Percentiles rank a stretch among this genome's conserved stretches.
These are phyloP conservation scores for Penicillium malachiteum DNA, from an alignment of 495 filamentous ascomycete species.

Conservation along the genomic window DNA sequence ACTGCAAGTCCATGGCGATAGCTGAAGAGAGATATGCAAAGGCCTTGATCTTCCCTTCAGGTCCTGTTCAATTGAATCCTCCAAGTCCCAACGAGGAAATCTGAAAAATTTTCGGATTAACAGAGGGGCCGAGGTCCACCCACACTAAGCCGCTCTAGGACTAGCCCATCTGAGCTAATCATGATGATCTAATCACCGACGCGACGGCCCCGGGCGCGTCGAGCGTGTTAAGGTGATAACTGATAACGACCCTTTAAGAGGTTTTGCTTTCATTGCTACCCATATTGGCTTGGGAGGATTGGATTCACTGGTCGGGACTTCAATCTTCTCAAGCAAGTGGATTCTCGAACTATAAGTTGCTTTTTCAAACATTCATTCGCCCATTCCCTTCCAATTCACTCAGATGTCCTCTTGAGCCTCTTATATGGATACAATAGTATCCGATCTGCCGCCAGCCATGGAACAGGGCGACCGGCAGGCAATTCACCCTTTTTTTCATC, in stretches of 20 bases:
- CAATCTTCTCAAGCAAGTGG: too few relatives aligned
- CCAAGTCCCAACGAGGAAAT: slow-evolving; percentile 32
- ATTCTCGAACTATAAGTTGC: background rate
- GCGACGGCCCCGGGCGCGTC: slow-evolving; percentile 22
- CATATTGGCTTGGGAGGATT: too few relatives aligned
- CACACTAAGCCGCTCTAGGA: slow-evolving; percentile 7
- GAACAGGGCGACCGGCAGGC: slow-evolving; percentile 39
- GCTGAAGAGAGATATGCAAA: slow-evolving; percentile 8
- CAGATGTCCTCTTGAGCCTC: background rate
- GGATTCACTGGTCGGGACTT: too few relatives aligned
- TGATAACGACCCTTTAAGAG: slow-evolving; percentile 6
- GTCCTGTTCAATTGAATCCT: slow-evolving; percentile 18
- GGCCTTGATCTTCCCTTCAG: slow-evolving; percentile 19
- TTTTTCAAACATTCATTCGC: slow-evolving; percentile 2
- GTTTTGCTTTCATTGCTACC: background rate
- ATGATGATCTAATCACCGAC: slow-evolving; percentile 24
- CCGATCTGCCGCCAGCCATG: slow-evolving; percentile 38
- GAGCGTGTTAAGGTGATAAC: slow-evolving; percentile 20
- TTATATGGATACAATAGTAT: slow-evolving; percentile 27
- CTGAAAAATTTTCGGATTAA: slow-evolving; percentile 48
- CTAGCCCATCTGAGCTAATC: slow-evolving; percentile 12
- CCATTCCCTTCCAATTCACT: slow-evolving; percentile 1
- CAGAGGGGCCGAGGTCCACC: slow-evolving; percentile 27
- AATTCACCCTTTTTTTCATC: slow-evolving; percentile 45
- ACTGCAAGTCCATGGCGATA: slow-evolving; percentile 42